Evolutionary conservation across 805 yeast species (phyloP).

Genomic region (Zygoascus biomembranicola): DNA sequence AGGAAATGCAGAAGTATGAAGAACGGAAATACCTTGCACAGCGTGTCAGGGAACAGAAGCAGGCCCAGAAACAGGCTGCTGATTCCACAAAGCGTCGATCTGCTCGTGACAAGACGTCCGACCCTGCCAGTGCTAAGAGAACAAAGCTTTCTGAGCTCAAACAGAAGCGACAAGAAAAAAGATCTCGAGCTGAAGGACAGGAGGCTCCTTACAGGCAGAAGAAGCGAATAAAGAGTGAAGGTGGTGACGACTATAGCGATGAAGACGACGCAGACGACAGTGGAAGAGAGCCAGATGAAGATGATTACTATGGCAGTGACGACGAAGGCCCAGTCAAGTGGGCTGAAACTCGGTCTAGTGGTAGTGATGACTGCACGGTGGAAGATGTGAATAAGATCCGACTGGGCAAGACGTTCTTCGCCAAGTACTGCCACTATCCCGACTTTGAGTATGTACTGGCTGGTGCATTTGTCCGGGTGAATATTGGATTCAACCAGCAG

Average conservation of each 20-base stretch:
- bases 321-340: constrained; percentile 38
- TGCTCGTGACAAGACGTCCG: constrained; percentile 32
- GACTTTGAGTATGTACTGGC: constrained; percentile 62
- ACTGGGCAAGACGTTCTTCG: constrained; percentile 69
- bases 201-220: constrained; percentile 9
- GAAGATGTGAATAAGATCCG: constrained; percentile 64
- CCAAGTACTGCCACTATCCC: constrained; percentile 73
- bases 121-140: constrained; percentile 33
- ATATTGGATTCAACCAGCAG: constrained; percentile 62
- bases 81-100: constrained; percentile 20
- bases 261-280: constrained; percentile 30
- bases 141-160: constrained; percentile 65
- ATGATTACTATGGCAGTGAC: constrained; percentile 35
- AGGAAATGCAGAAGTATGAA: constrained; percentile 79
- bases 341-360: constrained; percentile 33
- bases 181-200: constrained; percentile 12
- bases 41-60: constrained; percentile 47
- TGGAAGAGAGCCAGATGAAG: constrained; percentile 30
- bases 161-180: constrained; percentile 60
- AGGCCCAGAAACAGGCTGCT: constrained; percentile 21
- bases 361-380: constrained; percentile 39
- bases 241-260: constrained; percentile 34
- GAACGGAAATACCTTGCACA: constrained; percentile 79
- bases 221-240: constrained; percentile 29
- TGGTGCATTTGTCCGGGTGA: constrained; percentile 76